phyloP scores from a whole-genome alignment of 2,329 filamentous ascomycete genomes.

The Mycosphaerella sp. region DNA sequence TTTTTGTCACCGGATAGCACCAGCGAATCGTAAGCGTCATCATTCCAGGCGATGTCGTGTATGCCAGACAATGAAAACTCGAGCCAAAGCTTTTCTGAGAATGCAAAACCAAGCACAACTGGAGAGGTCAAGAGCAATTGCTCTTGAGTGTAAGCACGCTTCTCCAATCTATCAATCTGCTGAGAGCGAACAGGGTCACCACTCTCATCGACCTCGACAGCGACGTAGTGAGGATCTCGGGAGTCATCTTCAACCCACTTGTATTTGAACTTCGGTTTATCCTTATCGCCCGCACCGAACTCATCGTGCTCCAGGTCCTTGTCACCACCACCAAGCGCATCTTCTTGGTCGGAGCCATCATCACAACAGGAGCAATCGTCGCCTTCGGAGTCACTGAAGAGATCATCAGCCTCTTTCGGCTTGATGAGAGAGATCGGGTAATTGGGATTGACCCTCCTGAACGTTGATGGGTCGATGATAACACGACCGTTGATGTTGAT shows the following conservation, averaged over 20 bases:
- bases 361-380: slow-evolving; percentile 40
- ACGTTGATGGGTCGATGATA: slow-evolving; percentile 80
- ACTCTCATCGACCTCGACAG: slow-evolving; percentile 52
- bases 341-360: slow-evolving; percentile 36
- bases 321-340: slow-evolving; percentile 44
- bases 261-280: slow-evolving; percentile 34
- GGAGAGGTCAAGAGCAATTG: slow-evolving; percentile 79
- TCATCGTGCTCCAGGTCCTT: slow-evolving; percentile 42
- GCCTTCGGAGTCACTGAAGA: slow-evolving; percentile 49
- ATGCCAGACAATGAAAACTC: slow-evolving; percentile 78
- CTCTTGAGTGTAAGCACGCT: slow-evolving; percentile 61
- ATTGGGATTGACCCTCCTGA: slow-evolving; percentile 79
- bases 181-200: slow-evolving; percentile 51
- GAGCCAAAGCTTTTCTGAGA: slow-evolving; percentile 83
- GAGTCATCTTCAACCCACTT: slow-evolving; percentile 44
- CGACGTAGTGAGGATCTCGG: slow-evolving; percentile 47
- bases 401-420: slow-evolving; percentile 50
- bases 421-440: slow-evolving; percentile 71
- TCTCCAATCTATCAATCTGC: slow-evolving; percentile 52
- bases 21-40: slow-evolving; percentile 72
- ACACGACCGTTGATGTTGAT: slow-evolving; percentile 81
- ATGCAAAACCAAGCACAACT: slow-evolving; percentile 79
- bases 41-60: slow-evolving; percentile 77
- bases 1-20: slow-evolving; percentile 63
- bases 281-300: slow-evolving; percentile 43